Percentiles rank a stretch among this genome's conserved stretches.
Evolutionary conservation across 805 yeast genomes (phyloP).

Genomic region (Brettanomyces custersianus): DNA sequence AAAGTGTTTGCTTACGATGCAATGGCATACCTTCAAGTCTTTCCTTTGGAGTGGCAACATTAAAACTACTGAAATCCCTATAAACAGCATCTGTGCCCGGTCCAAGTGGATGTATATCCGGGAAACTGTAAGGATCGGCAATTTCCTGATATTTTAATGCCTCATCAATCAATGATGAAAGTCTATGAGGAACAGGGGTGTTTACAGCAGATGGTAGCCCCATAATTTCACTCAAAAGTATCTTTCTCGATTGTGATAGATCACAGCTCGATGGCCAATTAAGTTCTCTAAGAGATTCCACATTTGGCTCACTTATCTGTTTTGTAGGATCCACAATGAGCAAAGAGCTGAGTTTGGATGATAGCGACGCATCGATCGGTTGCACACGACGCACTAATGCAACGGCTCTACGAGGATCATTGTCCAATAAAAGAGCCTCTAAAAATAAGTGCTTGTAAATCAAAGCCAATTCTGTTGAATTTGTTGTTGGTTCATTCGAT

Average conservation of each 20-base stretch:
- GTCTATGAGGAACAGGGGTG: constrained; percentile 39
- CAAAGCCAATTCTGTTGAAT: constrained; percentile 6
- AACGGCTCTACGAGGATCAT: constrained; percentile 27
- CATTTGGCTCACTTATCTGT: not conserved
- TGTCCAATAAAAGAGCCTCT: constrained; percentile 28
- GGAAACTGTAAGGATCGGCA: constrained; percentile 15
- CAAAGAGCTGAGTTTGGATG: not conserved
- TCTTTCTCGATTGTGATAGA: constrained; percentile 26
- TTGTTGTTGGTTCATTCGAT: not conserved
- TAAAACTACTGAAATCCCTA: constrained; percentile 10
- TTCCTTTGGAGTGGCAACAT: constrained; percentile 16
- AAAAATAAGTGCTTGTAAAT: constrained; percentile 33
- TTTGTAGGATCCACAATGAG: not conserved
- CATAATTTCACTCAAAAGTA: constrained; percentile 34
- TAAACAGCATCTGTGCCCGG: constrained; percentile 5
- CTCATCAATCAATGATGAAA: constrained; percentile 42
- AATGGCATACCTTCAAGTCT: constrained; percentile 29
- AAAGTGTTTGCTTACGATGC: constrained; percentile 34
- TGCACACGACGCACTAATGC: constrained; percentile 24
- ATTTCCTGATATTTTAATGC: constrained; percentile 38
- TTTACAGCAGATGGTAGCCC: constrained; percentile 38
- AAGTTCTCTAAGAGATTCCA: not conserved
- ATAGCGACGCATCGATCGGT: not conserved
- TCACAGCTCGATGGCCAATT: not conserved
- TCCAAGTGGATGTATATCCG: no score